Evolutionary conservation across 1,284 basidiomycete species (phyloP), one percentile per base, ranked within the genome.

Genomic region (Ustilago nuda): DNA sequence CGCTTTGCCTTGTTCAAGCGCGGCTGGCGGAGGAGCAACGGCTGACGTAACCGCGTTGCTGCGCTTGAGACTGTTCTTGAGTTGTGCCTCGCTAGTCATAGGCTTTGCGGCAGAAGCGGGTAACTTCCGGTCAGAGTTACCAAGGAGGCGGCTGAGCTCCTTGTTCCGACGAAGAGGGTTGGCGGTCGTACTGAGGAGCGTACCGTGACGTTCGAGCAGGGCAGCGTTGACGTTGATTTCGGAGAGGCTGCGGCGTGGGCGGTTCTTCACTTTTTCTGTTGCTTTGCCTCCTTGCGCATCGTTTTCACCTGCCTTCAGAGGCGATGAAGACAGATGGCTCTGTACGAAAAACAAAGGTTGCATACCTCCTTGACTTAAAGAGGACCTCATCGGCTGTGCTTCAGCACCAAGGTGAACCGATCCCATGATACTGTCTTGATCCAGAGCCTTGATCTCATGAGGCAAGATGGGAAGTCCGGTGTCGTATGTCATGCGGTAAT

Each of bases 1-100:
- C 9, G 64, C 61, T 32, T 77, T 78, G 23, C 78, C 81, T 32
- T 84, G 82, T 71, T 85, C 84, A 27, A 81, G 62, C 8, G 62
- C 61, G n/a, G 80, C 69, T 33, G 78, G 61, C 13, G 69, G 68
- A 19, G 71, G 64, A 12, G 63, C 62, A 5, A 67, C 69, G 3
- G 23, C 45, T 45, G 72, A 36, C 0, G 52, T 61, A 17, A 68
- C 59, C 2, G 72, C 72, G 32, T 73, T 69, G 32, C 59, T 61
- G 19, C 70, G 64, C 53, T 61, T 70, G 23, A 76, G 56, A 27
- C 48, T 61, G 30, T 36, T 37, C 43, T 67, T 65, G 58, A 36
- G 30, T 27, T 41, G 52, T 3, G 50, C 45, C 7, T 64, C 64
- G 43, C 30, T 39, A 8, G 33, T 57, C 37, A 61, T 32, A 0